Conservation (phyloP, 2,329 filamentous ascomycete genomes). For the Remersonia thermophila region DNA sequence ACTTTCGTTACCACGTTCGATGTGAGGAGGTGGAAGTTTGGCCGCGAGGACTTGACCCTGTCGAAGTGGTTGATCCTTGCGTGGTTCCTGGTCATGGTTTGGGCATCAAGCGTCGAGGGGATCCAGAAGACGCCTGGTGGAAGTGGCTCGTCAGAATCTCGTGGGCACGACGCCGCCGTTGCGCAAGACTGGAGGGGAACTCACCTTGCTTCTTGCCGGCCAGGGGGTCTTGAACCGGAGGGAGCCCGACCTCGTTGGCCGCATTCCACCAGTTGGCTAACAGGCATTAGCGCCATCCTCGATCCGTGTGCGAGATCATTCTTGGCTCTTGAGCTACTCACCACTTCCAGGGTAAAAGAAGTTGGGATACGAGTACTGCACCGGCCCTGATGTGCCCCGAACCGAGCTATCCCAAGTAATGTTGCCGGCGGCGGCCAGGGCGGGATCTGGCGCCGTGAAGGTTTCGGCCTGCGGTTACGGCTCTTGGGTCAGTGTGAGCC, state of each 20-base stretch:
- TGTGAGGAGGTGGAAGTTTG: constrained; percentile 45
- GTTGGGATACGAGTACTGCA: constrained; percentile 22
- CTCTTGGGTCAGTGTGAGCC: too few relatives aligned
- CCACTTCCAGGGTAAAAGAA: constrained; percentile 22
- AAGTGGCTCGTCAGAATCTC: too few relatives aligned
- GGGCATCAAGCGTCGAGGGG: constrained; percentile 21
- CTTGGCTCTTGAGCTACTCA: too few relatives aligned
- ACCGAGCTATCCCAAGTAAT: constrained; percentile 20
- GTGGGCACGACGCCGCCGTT: too few relatives aligned
- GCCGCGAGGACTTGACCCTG: constrained; percentile 26
- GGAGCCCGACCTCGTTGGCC: constrained; percentile 16
- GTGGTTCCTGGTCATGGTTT: constrained; percentile 20
- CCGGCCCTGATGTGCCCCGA: constrained; percentile 20
- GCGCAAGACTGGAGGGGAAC: too few relatives aligned
- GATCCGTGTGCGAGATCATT: too few relatives aligned
- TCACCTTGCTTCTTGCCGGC: constrained; percentile 15
- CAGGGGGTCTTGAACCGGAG: constrained; percentile 16
- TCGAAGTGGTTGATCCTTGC: constrained; percentile 20
- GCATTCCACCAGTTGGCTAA: constrained; percentile 20
- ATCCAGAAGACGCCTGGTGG: constrained; percentile 21
- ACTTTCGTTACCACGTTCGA: constrained; percentile 34
- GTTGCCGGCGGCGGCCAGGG: constrained; percentile 17
- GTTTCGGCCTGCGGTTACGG: constrained; percentile 18
- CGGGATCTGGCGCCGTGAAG: constrained; percentile 18
- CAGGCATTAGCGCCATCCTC: too few relatives aligned